phyloP scores from a whole-genome alignment of 129 eudicot genomes.

The Artemisia argyi region DNA sequence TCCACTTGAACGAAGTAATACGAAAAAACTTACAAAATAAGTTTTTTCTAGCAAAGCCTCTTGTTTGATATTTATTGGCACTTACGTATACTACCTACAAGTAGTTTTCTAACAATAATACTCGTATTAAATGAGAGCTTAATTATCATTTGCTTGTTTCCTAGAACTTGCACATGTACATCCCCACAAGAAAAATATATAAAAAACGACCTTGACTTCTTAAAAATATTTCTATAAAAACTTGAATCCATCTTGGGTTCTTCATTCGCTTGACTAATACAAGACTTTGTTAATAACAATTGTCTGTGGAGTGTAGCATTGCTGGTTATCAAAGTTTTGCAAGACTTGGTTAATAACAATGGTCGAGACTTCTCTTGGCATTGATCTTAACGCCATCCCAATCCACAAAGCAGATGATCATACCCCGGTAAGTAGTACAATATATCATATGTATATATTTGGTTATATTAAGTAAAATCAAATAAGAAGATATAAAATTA shows the following conservation, averaged over 20 bases:
- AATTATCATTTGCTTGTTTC: constrained; percentile 10
- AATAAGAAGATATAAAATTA: too few relatives aligned
- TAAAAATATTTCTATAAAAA: constrained; percentile 11
- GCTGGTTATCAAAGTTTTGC: too few relatives aligned
- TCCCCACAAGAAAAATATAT: background rate
- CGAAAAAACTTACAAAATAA: background rate
- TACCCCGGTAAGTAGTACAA: constrained; percentile 11
- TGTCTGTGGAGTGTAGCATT: too few relatives aligned
- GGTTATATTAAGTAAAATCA: too few relatives aligned
- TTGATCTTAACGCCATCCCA: constrained; percentile 30
- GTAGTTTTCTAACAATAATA: constrained; percentile 19
- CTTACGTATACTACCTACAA: constrained; percentile 6
- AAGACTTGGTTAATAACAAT: constrained; percentile 8
- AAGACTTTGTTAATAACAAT: background rate
- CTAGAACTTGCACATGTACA: constrained; percentile 10
- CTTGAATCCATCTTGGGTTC: constrained; percentile 2
- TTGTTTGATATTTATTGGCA: too few relatives aligned
- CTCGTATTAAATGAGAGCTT: background rate
- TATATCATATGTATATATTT: background rate
- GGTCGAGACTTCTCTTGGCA: constrained; percentile 19
- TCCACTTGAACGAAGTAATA: background rate
- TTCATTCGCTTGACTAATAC: constrained; percentile 18
- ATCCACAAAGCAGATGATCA: constrained; percentile 17
- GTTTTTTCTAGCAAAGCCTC: background rate
- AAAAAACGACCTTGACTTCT: constrained; percentile 22